A percentile compares a stretch with the other conserved stretches of the same genome.
Conservation (phyloP, 2,329 filamentous ascomycete genomes). For the Penicillium sp. region DNA sequence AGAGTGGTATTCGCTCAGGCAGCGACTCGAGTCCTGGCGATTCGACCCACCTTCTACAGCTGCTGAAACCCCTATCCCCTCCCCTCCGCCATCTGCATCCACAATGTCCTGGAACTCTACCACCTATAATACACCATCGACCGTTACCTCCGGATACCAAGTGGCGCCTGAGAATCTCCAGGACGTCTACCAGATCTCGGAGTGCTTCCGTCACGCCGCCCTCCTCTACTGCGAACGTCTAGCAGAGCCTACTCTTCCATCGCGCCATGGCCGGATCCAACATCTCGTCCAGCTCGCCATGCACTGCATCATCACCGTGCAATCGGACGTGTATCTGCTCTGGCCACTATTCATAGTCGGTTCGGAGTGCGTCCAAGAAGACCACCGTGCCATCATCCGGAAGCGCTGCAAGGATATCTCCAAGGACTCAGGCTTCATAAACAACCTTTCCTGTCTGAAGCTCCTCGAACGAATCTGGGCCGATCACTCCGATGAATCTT, state of each 20-base stretch:
- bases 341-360: constrained; percentile 92
- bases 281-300: constrained; percentile 77
- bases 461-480: constrained; percentile 82
- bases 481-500: constrained; percentile 31
- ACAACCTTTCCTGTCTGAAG: constrained; percentile 81
- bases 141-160: constrained; percentile 25
- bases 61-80: constrained; percentile 17
- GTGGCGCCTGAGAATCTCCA: constrained; percentile 60
- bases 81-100: constrained; percentile 20
- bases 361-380: constrained; percentile 78
- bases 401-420: constrained; percentile 81
- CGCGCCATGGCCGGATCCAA: constrained; percentile 73
- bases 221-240: constrained; percentile 87
- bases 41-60: constrained; percentile 51
- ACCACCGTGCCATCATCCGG: constrained; percentile 74
- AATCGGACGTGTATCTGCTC: constrained; percentile 81
- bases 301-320: constrained; percentile 75
- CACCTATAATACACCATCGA: constrained; percentile 31
- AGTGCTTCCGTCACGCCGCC: constrained; percentile 85
- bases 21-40: constrained; percentile 75
- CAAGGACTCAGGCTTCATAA: constrained; percentile 85
- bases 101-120: constrained; percentile 17
- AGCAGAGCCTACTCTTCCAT: constrained; percentile 69
- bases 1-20: constrained; percentile 78
- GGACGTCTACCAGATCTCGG: constrained; percentile 77